Base-by-base conservation (phyloP, 441 rosid species). In the Omphalea diandra region DNA sequence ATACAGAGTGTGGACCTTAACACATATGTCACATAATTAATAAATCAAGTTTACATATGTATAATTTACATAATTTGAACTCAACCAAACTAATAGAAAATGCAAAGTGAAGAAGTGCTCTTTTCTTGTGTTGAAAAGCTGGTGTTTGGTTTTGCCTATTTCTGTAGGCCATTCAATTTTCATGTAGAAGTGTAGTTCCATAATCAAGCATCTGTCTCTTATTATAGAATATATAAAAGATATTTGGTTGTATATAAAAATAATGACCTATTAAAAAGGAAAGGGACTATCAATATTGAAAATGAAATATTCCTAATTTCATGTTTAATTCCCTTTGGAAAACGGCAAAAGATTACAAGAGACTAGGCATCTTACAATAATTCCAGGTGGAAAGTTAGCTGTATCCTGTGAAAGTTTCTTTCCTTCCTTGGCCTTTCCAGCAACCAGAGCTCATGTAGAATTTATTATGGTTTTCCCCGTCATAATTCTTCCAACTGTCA, bases 241-340 rank as follows among this genome's bases (percentile, higher is more conserved):
- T n/a, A n/a, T n/a, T n/a, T n/a, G n/a, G n/a, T 43, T 47, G 53
- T 20, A 47, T 36, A 6, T 36, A 14, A 11, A 0, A 17, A 47
- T 2, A 4, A 18, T 24, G 71, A 11, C 35, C 24, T 17, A 17
- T 24, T 11, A 68, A 14, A 31, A 41, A 7, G 17, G 20, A 6
- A 41, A 56, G 56, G 53, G 41, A 20, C 64, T 43, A 15, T 43
- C 55, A 15, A 59, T 7, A 22, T 24, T 59, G 65, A 35, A 69
- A 69, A 69, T 33, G 73, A 69, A 46, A 38, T 20, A 22, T 69
- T 58, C 46, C 56, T 57, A 53, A 44, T 54, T 57, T 46, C 41
- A 11, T 12, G 69, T 41, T 72, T 10, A 67, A 29, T 20, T 36
- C 65, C 56, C 61, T 20, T 11, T 6, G n/a, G 57, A 36, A 15